A percentile compares a stretch with the other conserved stretches of the same genome.
Conservation (phyloP, 2,329 filamentous ascomycete species). For the Aspergillus neoniger region DNA sequence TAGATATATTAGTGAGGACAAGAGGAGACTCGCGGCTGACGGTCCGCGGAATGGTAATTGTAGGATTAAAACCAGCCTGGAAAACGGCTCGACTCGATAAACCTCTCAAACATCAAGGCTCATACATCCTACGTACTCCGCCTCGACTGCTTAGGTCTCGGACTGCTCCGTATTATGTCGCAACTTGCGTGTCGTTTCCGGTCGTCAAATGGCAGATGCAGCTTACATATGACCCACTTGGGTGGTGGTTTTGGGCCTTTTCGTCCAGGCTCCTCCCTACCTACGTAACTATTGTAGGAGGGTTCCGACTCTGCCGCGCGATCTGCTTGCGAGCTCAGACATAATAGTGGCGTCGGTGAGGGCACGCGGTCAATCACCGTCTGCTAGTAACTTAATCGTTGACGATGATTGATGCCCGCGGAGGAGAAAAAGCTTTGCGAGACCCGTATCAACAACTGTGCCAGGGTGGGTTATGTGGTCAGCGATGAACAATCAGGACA, state of each 20-base stretch:
- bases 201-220: neutral
- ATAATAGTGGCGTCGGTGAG: constrained; percentile 16
- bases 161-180: neutral
- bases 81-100: neutral
- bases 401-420: neutral
- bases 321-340: constrained; percentile 15
- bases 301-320: constrained; percentile 4
- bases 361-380: constrained; percentile 10
- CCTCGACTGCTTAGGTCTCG: neutral
- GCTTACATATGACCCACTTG: neutral
- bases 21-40: neutral
- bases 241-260: neutral
- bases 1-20: too few relatives aligned
- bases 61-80: neutral
- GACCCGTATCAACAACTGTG: neutral
- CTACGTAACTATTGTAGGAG: constrained; percentile 1
- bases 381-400: neutral
- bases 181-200: neutral
- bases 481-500: neutral
- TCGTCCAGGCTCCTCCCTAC: neutral
- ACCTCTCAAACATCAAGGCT: neutral
- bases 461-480: neutral
- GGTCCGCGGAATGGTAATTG: neutral
- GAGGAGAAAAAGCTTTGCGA: neutral
- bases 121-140: neutral